Evolutionary conservation across 2,329 filamentous ascomycete genomes (phyloP).

Genomic region (Aspergillus niger): DNA sequence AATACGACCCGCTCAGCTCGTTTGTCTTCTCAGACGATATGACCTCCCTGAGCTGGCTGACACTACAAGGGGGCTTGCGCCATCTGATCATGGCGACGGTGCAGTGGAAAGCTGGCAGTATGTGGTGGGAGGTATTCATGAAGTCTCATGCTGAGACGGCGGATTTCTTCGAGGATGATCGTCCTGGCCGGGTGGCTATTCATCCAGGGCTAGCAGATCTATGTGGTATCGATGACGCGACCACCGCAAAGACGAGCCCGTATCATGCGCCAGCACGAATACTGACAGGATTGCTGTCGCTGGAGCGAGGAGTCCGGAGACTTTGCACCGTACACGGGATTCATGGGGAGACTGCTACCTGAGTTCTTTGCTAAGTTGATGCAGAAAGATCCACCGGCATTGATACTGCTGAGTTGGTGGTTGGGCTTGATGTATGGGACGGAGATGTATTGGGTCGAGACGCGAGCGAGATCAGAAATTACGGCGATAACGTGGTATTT

Average conservation of each 20-base stretch:
- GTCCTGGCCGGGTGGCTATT: slow-evolving; percentile 31
- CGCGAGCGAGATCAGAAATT: slow-evolving; percentile 37
- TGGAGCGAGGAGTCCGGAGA: slow-evolving; percentile 28
- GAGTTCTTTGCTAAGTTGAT: slow-evolving; percentile 32
- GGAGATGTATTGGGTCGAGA: slow-evolving; percentile 35
- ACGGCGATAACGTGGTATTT: slow-evolving; percentile 42
- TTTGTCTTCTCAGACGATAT: slow-evolving; percentile 40
- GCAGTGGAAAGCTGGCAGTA: slow-evolving; percentile 34
- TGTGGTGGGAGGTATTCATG: slow-evolving; percentile 38
- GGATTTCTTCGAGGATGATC: slow-evolving; percentile 31
- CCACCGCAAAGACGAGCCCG: slow-evolving; percentile 35
- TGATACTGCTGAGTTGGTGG: slow-evolving; percentile 41
- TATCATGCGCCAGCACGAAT: slow-evolving; percentile 42
- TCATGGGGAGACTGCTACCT: slow-evolving; percentile 38
- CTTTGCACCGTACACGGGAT: slow-evolving; percentile 31
- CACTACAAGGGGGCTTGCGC: slow-evolving; percentile 37
- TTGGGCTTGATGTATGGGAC: slow-evolving; percentile 31
- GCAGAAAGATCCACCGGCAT: slow-evolving; percentile 34
- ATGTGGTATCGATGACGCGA: slow-evolving; percentile 34
- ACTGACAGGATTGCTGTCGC: slow-evolving; percentile 34
- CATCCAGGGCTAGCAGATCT: slow-evolving; percentile 36
- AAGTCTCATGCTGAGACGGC: slow-evolving; percentile 23
- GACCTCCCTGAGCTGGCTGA: slow-evolving; percentile 39
- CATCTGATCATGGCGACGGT: slow-evolving; percentile 30
- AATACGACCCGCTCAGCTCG: slow-evolving; percentile 35